Conservation (phyloP, 1,284 basidiomycete species). For the Moesziomyces aphidis region DNA sequence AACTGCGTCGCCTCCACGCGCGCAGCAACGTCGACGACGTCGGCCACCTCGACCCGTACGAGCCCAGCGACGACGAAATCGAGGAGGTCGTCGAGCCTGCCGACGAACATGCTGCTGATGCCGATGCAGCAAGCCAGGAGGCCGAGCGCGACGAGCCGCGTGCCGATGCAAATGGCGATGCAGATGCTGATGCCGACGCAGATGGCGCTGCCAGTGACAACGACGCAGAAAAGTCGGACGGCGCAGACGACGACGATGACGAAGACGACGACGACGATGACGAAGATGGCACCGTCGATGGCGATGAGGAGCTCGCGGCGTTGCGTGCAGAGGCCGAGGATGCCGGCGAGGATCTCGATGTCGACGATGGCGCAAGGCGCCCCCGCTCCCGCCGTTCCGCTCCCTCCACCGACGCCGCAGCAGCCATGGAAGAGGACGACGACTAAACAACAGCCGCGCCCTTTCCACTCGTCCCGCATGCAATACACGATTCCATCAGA, state of each 20-base stretch:
- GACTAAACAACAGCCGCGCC: constrained; percentile 4
- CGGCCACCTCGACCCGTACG: constrained; percentile 50
- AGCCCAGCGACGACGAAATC: constrained; percentile 44
- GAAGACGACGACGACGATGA: constrained; percentile 34
- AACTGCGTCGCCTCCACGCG: constrained; percentile 35
- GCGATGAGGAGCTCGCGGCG: constrained; percentile 22
- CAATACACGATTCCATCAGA: constrained; percentile 1
- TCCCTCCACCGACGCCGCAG: constrained; percentile 4
- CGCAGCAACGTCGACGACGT: constrained; percentile 54
- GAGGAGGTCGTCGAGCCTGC: constrained; percentile 13
- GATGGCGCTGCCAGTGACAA: constrained; percentile 11
- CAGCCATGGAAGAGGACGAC: constrained; percentile 34
- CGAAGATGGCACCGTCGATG: constrained; percentile 45
- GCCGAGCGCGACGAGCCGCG: constrained; percentile 3
- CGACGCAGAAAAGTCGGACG: constrained; percentile 8
- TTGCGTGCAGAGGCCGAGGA: constrained; percentile 9
- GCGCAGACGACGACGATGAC: constrained; percentile 31
- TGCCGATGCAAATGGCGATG: constrained; percentile 5
- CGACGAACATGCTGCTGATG: constrained; percentile 1
- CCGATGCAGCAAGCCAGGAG: constrained; percentile 10
- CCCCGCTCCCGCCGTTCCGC: constrained; percentile 25
- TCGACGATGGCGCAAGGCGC: constrained; percentile 18
- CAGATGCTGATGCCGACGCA: constrained; percentile 18
- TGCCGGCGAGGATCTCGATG: constrained; percentile 42
- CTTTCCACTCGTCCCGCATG: no score